Conservation (phyloP, 202 grass and related monocot genomes). For the Hordeum pubiflorum region DNA sequence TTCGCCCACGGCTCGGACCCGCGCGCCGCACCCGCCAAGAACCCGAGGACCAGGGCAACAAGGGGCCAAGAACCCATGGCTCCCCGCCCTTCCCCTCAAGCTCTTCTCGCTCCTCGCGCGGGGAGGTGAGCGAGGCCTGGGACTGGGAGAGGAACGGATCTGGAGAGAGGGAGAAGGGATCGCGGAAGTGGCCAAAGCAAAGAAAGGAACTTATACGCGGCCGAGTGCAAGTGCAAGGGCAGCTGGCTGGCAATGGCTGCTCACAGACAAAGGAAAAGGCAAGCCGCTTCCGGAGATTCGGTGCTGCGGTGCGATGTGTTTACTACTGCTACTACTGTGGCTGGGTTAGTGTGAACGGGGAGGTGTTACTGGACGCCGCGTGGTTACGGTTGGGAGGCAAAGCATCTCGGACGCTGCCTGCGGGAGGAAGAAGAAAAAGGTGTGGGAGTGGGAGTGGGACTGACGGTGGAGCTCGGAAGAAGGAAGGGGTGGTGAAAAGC, state of each 20-base stretch:
- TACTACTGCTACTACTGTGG: not conserved
- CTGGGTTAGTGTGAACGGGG: not conserved
- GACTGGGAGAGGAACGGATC: conserved; percentile 28
- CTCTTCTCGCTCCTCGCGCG: not conserved
- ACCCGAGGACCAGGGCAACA: conserved; percentile 22
- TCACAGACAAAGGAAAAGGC: conserved; percentile 21
- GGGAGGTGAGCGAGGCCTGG: not conserved
- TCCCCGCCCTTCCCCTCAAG: not conserved
- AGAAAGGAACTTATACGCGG: conserved; percentile 29
- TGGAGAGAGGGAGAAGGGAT: not conserved
- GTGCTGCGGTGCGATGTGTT: not conserved
- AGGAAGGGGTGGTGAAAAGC: not conserved
- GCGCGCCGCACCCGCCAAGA: conserved; percentile 9
- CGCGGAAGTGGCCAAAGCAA: conserved; percentile 25
- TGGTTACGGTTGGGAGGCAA: conserved; percentile 25
- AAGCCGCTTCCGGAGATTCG: conserved; percentile 26
- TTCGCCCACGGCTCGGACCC: conserved; percentile 62
- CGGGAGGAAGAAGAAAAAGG: not conserved
- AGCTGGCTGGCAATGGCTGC: conserved; percentile 24
- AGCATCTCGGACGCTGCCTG: not conserved
- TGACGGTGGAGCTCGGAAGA: not conserved
- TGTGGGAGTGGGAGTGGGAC: not conserved
- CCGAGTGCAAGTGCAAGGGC: not conserved
- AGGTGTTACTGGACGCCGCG: not conserved
- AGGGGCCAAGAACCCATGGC: conserved; percentile 33